These are phyloP conservation scores for Aureobasidium sp. DNA, from an alignment of 2,329 filamentous ascomycete genomes.

Conservation along the genomic window DNA sequence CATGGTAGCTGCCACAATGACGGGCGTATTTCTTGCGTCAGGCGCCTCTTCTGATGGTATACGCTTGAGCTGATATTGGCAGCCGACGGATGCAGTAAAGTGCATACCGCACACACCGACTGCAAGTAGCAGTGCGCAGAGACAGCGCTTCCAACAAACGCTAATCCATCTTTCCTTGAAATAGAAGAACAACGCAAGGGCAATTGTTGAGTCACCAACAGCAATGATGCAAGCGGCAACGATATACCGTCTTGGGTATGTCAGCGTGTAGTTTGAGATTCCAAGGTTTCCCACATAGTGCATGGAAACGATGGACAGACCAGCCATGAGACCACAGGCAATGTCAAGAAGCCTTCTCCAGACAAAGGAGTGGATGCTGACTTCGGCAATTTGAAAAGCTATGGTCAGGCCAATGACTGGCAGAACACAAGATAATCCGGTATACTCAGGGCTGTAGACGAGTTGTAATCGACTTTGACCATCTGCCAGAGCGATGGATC, in stretches of 20 bases:
- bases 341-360: constrained; percentile 32
- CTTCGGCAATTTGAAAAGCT: constrained; percentile 63
- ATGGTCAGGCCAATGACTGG: constrained; percentile 66
- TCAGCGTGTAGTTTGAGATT: constrained; percentile 66
- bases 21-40: constrained; percentile 53
- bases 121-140: constrained; percentile 62
- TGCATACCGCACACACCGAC: constrained; percentile 79
- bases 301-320: constrained; percentile 74
- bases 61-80: constrained; percentile 54
- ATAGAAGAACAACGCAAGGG: constrained; percentile 70
- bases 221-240: constrained; percentile 66
- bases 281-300: constrained; percentile 82
- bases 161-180: constrained; percentile 70
- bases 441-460: constrained; percentile 64
- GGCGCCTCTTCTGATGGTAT: constrained; percentile 32
- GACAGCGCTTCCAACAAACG: constrained; percentile 65
- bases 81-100: constrained; percentile 70
- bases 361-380: constrained; percentile 26
- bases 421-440: constrained; percentile 70
- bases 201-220: constrained; percentile 60
- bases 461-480: constrained; percentile 60
- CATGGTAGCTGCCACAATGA: constrained; percentile 66
- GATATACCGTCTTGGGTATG: constrained; percentile 54
- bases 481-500: constrained; percentile 63
- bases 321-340: constrained; percentile 61